A percentile compares a stretch with the other conserved stretches of the same genome.
Evolutionary conservation across 441 rosid species (phyloP).

Genomic region (Populus tomentosa): DNA sequence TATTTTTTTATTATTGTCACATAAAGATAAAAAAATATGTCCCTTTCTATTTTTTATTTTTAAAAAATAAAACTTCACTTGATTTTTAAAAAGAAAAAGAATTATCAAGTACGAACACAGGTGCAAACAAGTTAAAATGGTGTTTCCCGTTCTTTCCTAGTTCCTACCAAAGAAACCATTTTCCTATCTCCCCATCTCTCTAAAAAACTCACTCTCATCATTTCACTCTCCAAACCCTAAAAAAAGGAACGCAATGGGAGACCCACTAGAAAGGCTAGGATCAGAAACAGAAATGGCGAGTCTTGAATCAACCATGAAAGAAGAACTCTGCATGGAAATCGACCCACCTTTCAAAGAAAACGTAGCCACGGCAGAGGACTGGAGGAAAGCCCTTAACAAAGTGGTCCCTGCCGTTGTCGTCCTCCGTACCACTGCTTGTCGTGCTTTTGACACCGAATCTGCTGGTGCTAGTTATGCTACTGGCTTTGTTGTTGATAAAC

Average conservation of each 20-base stretch:
- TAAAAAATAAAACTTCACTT: too few species aligned
- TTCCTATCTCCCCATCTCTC: too few species aligned
- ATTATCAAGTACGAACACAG: background rate
- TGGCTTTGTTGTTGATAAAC: conserved; percentile 88
- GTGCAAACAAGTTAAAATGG: background rate
- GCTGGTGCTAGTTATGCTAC: conserved; percentile 86
- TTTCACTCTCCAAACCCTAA: background rate
- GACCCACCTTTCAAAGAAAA: conserved; percentile 33
- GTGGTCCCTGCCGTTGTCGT: conserved; percentile 96
- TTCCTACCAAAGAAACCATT: background rate
- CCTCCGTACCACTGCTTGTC: conserved; percentile 76
- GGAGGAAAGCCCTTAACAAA: conserved; percentile 70
- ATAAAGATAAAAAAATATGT: too few species aligned
- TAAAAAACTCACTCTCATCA: background rate
- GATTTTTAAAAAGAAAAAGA: background rate
- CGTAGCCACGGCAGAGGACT: conserved; percentile 58
- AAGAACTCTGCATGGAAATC: conserved; percentile 67
- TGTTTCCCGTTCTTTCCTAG: background rate
- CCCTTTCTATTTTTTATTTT: too few species aligned
- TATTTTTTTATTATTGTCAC: too few species aligned
- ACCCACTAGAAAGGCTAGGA: conserved; percentile 47
- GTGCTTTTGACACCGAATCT: conserved; percentile 82
- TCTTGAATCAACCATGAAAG: conserved; percentile 43
- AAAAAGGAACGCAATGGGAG: conserved; percentile 38
- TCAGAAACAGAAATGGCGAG: conserved; percentile 44